Base-by-base conservation (phyloP, 257 asterid species). In the Forsythia suspensa region DNA sequence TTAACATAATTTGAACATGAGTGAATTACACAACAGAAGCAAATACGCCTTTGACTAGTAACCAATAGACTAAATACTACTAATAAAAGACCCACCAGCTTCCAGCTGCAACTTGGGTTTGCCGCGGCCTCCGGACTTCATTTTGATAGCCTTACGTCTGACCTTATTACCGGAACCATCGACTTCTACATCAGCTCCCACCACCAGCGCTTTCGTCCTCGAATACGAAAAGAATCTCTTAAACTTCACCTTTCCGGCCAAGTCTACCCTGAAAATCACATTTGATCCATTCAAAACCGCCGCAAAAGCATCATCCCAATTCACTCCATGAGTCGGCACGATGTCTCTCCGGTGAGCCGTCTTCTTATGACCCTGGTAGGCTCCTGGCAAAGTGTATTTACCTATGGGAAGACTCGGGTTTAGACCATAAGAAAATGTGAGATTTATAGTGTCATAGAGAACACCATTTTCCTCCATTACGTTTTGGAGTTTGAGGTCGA, bases 201-300 rank as follows among this genome's bases (percentile, higher is more conserved):
- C 8, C 39, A 24, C 2, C 38, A 71, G 16, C 6, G 5, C n/a
- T 16, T 43, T 40, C 74, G 29, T 18, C 55, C 36, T 41, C 36
- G 36, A 18, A 70, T 29, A 29, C 34, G 34, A 29, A 29, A 29
- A 29, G 34, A 29, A 29, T 29, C 34, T 29, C 6, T 55, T 13
- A 7, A 74, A 6, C 52, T 20, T 55, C 51, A 59, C 46, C 70
- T 44, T 51, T 39, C 76, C 55, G 40, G 80, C 76, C 80, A 80
- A 39, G 21, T 80, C 83, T 40, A 80, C 79, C 67, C 83, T 70
- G 66, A 80, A 80, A 41, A 63, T 65, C 40, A 75, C 80, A 43
- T 24, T 70, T 0, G 76, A 52, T 24, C 83, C 80, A 38, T 39
- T 20, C 11, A 61, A 52, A 59, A 80, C 80, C 18, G 67, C 72